Conservation (phyloP, 1,284 basidiomycete species). For the Pholiota adiposa region DNA sequence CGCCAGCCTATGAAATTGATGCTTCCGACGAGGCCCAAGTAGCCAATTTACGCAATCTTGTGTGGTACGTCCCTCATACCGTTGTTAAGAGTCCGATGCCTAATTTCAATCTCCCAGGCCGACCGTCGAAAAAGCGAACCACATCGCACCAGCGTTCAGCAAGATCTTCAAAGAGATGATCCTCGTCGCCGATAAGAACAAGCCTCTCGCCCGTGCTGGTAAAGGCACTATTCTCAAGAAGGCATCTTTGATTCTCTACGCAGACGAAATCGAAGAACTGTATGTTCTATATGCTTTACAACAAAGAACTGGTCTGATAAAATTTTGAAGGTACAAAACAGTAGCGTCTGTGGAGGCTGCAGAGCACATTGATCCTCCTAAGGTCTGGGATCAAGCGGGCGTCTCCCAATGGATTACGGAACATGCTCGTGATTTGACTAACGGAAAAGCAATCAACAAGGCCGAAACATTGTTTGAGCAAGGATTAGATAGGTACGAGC, state of each 20-base stretch:
- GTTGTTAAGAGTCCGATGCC: not conserved
- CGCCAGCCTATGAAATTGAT: constrained; percentile 24
- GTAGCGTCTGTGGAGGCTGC: constrained; percentile 26
- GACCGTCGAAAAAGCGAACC: constrained; percentile 43
- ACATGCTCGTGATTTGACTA: constrained; percentile 28
- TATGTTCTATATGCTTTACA: constrained; percentile 20
- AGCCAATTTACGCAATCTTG: constrained; percentile 25
- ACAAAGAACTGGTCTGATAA: not conserved
- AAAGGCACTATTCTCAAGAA: constrained; percentile 43
- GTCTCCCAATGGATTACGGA: constrained; percentile 33
- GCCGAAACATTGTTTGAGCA: constrained; percentile 37
- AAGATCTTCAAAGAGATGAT: constrained; percentile 46
- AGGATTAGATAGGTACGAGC: constrained; percentile 40
- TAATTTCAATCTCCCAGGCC: constrained; percentile 14
- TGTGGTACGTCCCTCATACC: constrained; percentile 18
- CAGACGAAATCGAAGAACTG: constrained; percentile 38
- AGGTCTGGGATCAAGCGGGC: constrained; percentile 25
- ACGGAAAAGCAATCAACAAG: constrained; percentile 18
- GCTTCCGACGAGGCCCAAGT: constrained; percentile 23
- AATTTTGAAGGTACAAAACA: not conserved
- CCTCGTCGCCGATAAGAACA: constrained; percentile 30
- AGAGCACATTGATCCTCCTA: constrained; percentile 25
- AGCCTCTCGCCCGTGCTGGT: constrained; percentile 34
- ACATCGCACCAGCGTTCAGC: constrained; percentile 37
- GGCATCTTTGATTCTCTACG: constrained; percentile 32